Conservation (phyloP, 352 stramenopile genomes). For the Aphanomyces stellatus region DNA sequence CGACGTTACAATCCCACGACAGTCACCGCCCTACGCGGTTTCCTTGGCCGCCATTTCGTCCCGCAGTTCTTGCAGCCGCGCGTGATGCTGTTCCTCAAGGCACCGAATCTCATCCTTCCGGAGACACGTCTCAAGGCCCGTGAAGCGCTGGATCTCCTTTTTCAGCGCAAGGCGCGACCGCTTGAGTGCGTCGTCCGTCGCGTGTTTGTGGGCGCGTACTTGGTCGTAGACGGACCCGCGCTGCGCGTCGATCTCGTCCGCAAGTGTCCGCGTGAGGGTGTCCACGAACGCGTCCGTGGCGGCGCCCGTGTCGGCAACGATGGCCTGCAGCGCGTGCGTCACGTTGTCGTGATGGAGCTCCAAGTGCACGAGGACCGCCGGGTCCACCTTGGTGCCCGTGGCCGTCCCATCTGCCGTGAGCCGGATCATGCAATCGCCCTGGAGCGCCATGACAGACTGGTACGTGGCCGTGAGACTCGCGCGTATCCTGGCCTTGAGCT, state of each 20-base stretch:
- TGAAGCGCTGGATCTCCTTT: constrained; percentile 1
- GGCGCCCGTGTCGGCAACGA: neutral
- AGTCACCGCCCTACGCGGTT: neutral
- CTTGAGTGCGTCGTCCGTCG: neutral
- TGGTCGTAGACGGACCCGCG: neutral
- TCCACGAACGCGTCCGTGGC: neutral
- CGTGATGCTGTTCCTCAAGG: neutral
- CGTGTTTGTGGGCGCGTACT: neutral
- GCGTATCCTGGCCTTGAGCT: neutral
- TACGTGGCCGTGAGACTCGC: neutral
- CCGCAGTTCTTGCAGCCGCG: neutral
- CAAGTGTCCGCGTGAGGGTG: neutral
- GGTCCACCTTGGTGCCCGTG: neutral
- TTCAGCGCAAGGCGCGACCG: neutral
- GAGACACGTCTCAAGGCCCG: neutral
- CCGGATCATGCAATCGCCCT: neutral
- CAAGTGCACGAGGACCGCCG: neutral
- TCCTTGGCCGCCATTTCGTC: constrained; percentile 9
- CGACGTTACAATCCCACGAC: neutral
- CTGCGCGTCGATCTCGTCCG: neutral
- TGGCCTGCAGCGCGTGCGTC: neutral
- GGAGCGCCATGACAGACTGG: neutral
- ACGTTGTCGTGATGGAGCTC: neutral
- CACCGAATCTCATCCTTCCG: neutral
- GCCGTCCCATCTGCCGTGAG: too few relatives aligned